phyloP scores from a whole-genome alignment of 495 filamentous ascomycete species.

The Monascus purpureus region DNA sequence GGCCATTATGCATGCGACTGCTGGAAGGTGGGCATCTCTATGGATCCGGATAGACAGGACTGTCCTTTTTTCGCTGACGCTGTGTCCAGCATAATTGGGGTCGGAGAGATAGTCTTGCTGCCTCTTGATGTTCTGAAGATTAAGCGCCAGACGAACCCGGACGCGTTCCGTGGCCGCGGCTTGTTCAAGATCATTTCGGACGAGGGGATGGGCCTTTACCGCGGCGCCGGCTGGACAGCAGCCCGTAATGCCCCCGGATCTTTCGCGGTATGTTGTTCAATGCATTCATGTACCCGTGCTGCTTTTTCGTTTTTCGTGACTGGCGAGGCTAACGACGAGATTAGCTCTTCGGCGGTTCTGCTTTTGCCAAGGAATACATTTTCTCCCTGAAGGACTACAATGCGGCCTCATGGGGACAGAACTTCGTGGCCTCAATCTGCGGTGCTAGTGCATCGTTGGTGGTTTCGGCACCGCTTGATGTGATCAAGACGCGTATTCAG shows the following conservation, averaged over 20 bases:
- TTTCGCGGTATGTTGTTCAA: conserved; percentile 62
- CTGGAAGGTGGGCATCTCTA: conserved; percentile 57
- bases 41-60: too few species aligned
- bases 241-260: conserved; percentile 94
- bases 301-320: conserved; percentile 6
- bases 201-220: conserved; percentile 91
- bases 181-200: conserved; percentile 79
- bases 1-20: conserved; percentile 93
- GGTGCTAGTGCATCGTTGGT: conserved; percentile 85
- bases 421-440: conserved; percentile 91
- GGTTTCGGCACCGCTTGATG: conserved; percentile 89
- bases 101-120: conserved; percentile 90
- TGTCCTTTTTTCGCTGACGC: too few species aligned
- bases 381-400: conserved; percentile 86
- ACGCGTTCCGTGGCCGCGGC: conserved; percentile 90
- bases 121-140: conserved; percentile 98
- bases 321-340: neutral
- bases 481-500: conserved; percentile 99
- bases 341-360: conserved; percentile 92
- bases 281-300: conserved; percentile 1
- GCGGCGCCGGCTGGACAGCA: conserved; percentile 95
- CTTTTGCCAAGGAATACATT: conserved; percentile 95
- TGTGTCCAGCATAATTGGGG: conserved; percentile 64
- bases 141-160: conserved; percentile 98
- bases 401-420: conserved; percentile 83